phyloP scores from a whole-genome alignment of 768 basidiomycete species.

The Mrakia blollopis region DNA sequence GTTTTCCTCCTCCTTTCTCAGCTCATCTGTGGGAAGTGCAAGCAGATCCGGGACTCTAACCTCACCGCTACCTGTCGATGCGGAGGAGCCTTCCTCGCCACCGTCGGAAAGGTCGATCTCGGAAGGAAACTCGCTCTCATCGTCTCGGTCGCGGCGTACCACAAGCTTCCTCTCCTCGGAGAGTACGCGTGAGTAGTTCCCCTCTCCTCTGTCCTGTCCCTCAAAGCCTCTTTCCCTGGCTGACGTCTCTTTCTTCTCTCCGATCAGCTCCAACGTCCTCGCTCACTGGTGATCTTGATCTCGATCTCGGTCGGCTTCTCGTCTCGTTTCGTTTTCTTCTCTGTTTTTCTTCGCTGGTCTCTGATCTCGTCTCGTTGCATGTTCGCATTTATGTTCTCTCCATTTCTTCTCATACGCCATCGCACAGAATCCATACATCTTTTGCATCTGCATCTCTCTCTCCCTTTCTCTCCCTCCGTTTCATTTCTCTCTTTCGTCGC shows the following conservation, averaged over 20 bases:
- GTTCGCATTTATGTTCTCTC: background rate
- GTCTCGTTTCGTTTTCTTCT: background rate
- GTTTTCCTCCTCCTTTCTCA: slow-evolving; percentile 22
- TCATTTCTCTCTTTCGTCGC: background rate
- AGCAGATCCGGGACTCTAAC: slow-evolving; percentile 84
- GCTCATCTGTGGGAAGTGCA: slow-evolving; percentile 78
- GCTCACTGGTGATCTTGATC: background rate
- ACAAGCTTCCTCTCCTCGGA: slow-evolving; percentile 40
- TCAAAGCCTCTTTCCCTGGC: background rate
- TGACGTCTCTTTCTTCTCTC: background rate
- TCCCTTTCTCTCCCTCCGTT: background rate
- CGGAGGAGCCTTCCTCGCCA: slow-evolving; percentile 75
- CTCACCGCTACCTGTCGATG: slow-evolving; percentile 79
- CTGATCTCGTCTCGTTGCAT: background rate
- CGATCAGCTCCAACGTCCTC: slow-evolving; percentile 8
- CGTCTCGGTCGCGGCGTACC: slow-evolving; percentile 51
- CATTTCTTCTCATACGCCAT: background rate
- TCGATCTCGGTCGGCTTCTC: background rate
- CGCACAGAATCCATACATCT: background rate
- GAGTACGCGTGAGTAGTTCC: slow-evolving; percentile 39
- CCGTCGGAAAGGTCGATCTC: slow-evolving; percentile 65
- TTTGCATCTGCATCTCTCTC: background rate
- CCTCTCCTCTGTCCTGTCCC: background rate
- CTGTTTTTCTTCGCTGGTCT: background rate
- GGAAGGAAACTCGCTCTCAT: slow-evolving; percentile 71